Base-by-base conservation (phyloP, 306 rosid genomes). In the Cicer arietinum region DNA sequence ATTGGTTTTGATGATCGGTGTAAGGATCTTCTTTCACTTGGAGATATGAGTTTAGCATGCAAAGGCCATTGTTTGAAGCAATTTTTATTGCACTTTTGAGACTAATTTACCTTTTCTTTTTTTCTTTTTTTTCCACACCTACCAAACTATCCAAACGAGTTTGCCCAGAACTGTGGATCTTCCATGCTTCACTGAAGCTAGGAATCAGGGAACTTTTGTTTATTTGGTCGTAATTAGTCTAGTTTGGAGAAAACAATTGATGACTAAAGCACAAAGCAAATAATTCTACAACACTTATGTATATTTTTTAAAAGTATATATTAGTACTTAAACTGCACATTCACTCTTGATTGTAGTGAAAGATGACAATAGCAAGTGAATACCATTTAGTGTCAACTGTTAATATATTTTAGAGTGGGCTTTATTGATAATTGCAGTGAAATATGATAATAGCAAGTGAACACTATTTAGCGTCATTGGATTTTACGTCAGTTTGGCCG, bases 21-120 rank as follows among this genome's bases (percentile, higher is more conserved):
- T 77, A 80, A 4, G 76, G 57, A 72, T 79, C 86, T 16, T 90
- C 88, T 57, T 87, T 94, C 40, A 71, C 84, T 53, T 84, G 86
- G 69, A 77, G 35, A 4, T 88, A 58, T 0, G 95, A 81, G 2
- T 82, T 82, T 39, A 92, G 91, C 76, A 88, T 61, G 87, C 97
- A 94, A 63, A 92, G 86, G 25, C 93, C 99, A 80, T 94, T 92
- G 82, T 80, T 84, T 40, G 96, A 89, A 1, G 96, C 82, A 12
- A 88, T 87, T 76, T 74, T 83, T 1, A 93, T 71, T 1, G 94
- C 92, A 6, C 76, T 77, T 77, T 86, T 62, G 67, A 92, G 88
- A 40, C 65, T 94, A n/a, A 94, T 84, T 48, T 48, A 94, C 88
- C 60, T 84, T 71, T 43, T 37, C 37, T 8, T 30, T 14, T 7